Conservation (phyloP, 306 rosid genomes). For the Lathyrus oleraceus region DNA sequence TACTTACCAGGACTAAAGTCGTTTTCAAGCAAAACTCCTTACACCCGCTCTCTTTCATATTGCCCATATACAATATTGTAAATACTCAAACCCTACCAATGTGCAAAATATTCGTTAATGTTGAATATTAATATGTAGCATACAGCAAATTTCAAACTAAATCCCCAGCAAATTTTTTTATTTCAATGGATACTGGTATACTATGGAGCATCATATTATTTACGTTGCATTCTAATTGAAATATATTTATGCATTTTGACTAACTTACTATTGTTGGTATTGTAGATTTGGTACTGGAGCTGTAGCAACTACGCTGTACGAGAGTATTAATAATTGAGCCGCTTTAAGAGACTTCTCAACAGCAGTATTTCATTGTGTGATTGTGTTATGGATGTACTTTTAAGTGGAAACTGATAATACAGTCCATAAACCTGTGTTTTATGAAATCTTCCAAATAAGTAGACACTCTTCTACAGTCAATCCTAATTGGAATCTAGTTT, state of each 20-base stretch:
- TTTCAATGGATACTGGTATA: slow-evolving; percentile 16
- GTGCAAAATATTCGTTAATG: not conserved
- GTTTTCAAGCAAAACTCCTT: not conserved
- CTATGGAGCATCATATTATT: slow-evolving; percentile 25
- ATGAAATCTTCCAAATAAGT: slow-evolving; percentile 30
- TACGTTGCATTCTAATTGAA: slow-evolving; percentile 25
- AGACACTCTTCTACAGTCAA: not conserved
- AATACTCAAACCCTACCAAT: not conserved
- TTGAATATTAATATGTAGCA: slow-evolving; percentile 21
- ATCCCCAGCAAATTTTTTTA: not conserved
- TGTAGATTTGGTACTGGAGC: slow-evolving; percentile 97
- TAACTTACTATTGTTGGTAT: slow-evolving; percentile 39
- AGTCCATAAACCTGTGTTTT: slow-evolving; percentile 42
- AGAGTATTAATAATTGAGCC: slow-evolving; percentile 31
- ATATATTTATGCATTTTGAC: slow-evolving; percentile 36
- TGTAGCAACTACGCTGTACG: slow-evolving; percentile 48
- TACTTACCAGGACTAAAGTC: not conserved
- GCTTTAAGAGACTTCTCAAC: slow-evolving; percentile 37
- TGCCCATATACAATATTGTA: slow-evolving; percentile 10
- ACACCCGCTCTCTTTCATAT: not conserved
- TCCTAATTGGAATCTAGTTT: not conserved
- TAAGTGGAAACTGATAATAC: slow-evolving; percentile 28
- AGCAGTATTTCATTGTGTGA: slow-evolving; percentile 43
- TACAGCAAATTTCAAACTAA: slow-evolving; percentile 11
- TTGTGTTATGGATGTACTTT: slow-evolving; percentile 35